phyloP scores from a whole-genome alignment of 2,329 filamentous ascomycete species.

The Paraphoma chrysanthemicola region DNA sequence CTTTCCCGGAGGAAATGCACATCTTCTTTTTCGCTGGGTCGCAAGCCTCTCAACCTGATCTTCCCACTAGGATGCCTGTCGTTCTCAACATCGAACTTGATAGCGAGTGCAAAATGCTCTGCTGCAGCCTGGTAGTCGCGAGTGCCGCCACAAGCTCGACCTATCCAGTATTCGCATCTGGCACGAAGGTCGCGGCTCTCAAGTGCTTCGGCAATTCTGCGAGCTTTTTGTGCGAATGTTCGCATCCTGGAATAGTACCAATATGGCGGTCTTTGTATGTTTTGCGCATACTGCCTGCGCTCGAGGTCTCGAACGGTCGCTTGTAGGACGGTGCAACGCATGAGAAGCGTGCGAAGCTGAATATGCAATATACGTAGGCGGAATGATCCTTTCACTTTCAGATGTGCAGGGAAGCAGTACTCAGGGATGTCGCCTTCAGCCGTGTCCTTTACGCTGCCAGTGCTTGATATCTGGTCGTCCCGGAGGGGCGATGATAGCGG shows the following conservation, averaged over 20 bases:
- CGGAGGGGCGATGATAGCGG: neutral
- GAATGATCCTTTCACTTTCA: neutral
- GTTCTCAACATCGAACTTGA: conserved; percentile 10
- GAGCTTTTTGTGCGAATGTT: conserved; percentile 10
- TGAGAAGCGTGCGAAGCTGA: conserved; percentile 13
- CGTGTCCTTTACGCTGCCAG: neutral
- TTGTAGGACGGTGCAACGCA: conserved; percentile 21
- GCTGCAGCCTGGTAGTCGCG: conserved; percentile 11
- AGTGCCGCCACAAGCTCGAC: conserved; percentile 15
- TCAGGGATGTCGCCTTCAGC: neutral
- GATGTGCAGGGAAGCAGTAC: neutral
- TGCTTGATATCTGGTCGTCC: neutral
- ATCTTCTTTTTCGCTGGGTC: conserved; percentile 10
- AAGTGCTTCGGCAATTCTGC: conserved; percentile 10
- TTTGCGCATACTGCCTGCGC: neutral
- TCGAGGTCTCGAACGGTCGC: conserved; percentile 2
- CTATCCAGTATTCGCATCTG: conserved; percentile 28
- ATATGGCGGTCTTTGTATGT: neutral
- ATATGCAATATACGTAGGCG: conserved; percentile 4
- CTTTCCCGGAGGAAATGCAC: conserved; percentile 9
- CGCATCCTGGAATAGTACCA: conserved; percentile 8
- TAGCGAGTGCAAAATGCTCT: conserved; percentile 13
- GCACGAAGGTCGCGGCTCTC: conserved; percentile 17
- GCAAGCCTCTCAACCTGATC: neutral
- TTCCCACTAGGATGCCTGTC: neutral